Base-by-base conservation (phyloP, 2,329 filamentous ascomycete genomes). In the Colletotrichum musae region DNA sequence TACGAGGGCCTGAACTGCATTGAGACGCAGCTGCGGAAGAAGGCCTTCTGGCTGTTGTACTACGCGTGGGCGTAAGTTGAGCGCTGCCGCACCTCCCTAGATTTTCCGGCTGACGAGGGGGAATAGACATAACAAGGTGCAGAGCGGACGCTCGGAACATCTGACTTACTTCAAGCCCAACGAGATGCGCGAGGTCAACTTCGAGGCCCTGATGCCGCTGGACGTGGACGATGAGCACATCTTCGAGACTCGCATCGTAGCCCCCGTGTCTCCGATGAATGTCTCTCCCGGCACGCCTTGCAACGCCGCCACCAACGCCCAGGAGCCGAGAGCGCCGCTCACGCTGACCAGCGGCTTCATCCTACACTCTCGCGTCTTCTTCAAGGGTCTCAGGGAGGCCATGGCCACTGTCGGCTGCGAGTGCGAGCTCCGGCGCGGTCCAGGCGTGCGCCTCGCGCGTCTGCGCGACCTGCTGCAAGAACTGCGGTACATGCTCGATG, bases 21-120 rank as follows among this genome's bases (percentile, higher is more conserved):
- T 15, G 78, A 81, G 58, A 76, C 74, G 0, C 79, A 81, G 50
- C 70, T 80, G 3, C 72, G 80, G 12, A 80, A 80, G 58, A 81
- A 79, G 64, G 79, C 75, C 0, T 81, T 80, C 48, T 81, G 78
- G 77, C 64, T 80, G 13, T 73, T 77, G 9, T 80, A 80, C 16
- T 80, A 80, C 48, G 72, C 71, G 1, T 80, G 76, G 39, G 71
- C 72, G 73, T 75, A 41, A 50, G 72, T 36, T 36, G 7, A 36
- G 32, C 32, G 32, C 32, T 36, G 32, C 32, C 10, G 7, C 32
- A 10, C 10, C 10, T 36, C 10, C 9, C 32, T 10, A 36, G 32
- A 10, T 7, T 2, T 36, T 36, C 3, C 10, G 32, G 10, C 32
- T 36, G 32, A 36, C 32, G 32, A 64, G 16, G n/a, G 2, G 6